Evolutionary conservation across 768 basidiomycete genomes (phyloP).

Genomic region (Serendipita sp.): DNA sequence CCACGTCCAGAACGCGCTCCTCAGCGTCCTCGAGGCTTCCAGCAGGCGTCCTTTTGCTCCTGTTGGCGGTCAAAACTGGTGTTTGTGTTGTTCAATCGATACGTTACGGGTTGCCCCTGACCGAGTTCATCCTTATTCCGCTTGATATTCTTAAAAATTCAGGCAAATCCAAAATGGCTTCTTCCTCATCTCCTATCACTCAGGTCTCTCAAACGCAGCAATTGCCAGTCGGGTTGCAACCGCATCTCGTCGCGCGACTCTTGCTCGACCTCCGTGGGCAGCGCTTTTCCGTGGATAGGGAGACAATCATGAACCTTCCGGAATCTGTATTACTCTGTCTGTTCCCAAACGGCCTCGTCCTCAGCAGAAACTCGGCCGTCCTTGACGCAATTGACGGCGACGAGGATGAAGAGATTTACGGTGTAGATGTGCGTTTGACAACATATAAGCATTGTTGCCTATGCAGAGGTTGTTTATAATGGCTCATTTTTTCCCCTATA

Average conservation of each 20-base stretch:
- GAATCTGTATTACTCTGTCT: slow-evolving; percentile 93
- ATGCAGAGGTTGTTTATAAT: not conserved
- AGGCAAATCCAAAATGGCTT: not conserved
- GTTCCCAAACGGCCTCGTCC: slow-evolving; percentile 92
- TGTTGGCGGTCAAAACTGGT: too few species aligned
- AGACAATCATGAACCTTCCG: slow-evolving; percentile 95
- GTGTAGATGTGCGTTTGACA: slow-evolving; percentile 68
- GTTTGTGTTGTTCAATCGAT: too few species aligned
- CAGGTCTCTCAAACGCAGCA: slow-evolving; percentile 32
- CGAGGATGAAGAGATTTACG: slow-evolving; percentile 85
- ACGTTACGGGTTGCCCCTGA: too few species aligned
- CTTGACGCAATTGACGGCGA: slow-evolving; percentile 63
- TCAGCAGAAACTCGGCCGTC: slow-evolving; percentile 70
- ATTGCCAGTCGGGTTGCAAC: slow-evolving; percentile 54
- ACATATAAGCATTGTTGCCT: not conserved
- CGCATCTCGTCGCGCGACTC: slow-evolving; percentile 75
- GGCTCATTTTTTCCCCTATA: slow-evolving; percentile 21
- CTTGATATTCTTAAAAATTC: too few species aligned
- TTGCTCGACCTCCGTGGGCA: slow-evolving; percentile 82
- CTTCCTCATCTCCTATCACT: slow-evolving; percentile 25
- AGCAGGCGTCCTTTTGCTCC: too few species aligned
- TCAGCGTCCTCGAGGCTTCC: too few species aligned
- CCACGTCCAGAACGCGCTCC: too few species aligned
- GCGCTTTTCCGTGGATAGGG: slow-evolving; percentile 89
- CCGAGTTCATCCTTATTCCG: too few species aligned